Base-by-base conservation (phyloP, 805 yeast genomes). In the Nakazawaea holstii region DNA sequence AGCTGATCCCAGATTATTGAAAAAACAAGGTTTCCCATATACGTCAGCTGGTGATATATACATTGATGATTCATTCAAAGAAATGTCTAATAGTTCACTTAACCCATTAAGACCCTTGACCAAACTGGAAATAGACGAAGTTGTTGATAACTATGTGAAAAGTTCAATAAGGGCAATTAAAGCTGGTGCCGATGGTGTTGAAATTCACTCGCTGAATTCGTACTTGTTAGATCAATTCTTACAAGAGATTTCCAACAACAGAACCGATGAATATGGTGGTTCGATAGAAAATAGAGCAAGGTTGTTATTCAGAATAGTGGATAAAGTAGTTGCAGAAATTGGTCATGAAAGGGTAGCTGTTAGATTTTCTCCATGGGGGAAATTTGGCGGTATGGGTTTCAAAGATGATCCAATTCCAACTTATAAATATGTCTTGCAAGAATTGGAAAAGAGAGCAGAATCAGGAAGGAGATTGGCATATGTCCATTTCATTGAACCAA, bases 51-150 rank as follows among this genome's bases (percentile, higher is more conserved):
- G 75, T 30, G 71, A 66, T 41, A 51, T 66, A 4, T 69, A 67
- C 52, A 51, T 55, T 48, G 57, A 57, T 49, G 73, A 69, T 26
- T 69, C 59, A 11, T 45, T 59, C 31, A 56, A 69, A 56, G 57
- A 59, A 43, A 57, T 52, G 24, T 77, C 75, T 10, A 33, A 52
- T 14, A 64, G 55, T 27, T 55, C 60, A 7, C 62, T 58, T n/a
- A 65, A 75, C 53, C 79, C 73, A 55, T 71, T 77, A 54, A 68
- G 79, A 58, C 67, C 73, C 42, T 63, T 74, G 53, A 59, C 73
- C n/a, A 55, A 61, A 6, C 60, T 52, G 17, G 75, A 73, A 45
- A 59, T 79, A 53, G 61, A 72, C 43, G 65, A 69, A 45, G 67
- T 67, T 49, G 64, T 70, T 24, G 52, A 62, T 35, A 69, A 70